Evolutionary conservation across 805 yeast genomes (phyloP), one percentile per base, ranked within the genome.

Genomic region (Lipomyces orientalis): DNA sequence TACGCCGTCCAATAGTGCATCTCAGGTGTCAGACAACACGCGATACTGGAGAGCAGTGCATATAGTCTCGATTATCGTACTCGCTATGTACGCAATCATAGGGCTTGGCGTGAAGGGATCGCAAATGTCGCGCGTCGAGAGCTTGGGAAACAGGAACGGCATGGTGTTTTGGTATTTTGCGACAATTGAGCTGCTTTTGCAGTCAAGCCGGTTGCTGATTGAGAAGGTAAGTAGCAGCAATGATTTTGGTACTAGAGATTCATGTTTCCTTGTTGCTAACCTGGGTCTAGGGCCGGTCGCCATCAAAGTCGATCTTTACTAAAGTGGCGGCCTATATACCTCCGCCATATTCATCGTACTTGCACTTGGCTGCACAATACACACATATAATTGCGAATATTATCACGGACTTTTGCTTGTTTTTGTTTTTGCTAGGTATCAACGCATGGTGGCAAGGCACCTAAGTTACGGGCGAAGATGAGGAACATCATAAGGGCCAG

Each of bases 271-370:
- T 22, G 14, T n/a, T 33, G 46, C 46, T 56, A 56, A 56, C n/a
- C 16, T 10, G 1, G 34, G 25, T 43, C 7, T 29, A 67, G 69
- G 74, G 74, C 31, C 73, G 70, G 7, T 61, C 74, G 10, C 73
- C 74, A n/a, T 58, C 73, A 46, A 66, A 62, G 56, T 69, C 74
- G 39, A 71, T 65, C n/a, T 64, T 71, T 49, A 62, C 73, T 4
- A 64, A 71, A 43, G 46, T 71, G 35, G 69, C 73, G 9, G 59
- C 52, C 1, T 71, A 59, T 46, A 29, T 71, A n/a, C 74, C 74
- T 8, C 62, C 71, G 25, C 74, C 74, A 2, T 71, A 71, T 61
- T 69, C 74, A 22, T 49, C 65, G 6, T 71, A 71, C 54, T 60
- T 71, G 34, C 35, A 61, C 12, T 61, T 71, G 4, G 65, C 64